phyloP scores from a whole-genome alignment of 1,284 basidiomycete genomes.

The Boletus sp. region DNA sequence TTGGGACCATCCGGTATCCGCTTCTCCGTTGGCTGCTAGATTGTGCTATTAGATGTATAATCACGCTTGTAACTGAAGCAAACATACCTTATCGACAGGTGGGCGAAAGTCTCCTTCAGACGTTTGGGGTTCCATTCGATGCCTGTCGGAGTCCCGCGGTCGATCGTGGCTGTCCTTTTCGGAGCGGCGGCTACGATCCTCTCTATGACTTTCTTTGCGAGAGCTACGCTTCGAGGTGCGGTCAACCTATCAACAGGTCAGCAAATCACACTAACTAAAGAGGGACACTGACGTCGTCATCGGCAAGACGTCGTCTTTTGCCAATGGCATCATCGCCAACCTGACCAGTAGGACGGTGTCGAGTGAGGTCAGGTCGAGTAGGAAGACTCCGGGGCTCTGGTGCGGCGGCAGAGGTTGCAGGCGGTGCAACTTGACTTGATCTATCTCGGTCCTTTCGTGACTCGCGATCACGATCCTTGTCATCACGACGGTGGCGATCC shows the following conservation, averaged over 20 bases:
- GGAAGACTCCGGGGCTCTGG: conserved; percentile 53
- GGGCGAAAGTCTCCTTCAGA: conserved; percentile 44
- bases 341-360: conserved; percentile 46
- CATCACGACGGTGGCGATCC: conserved; percentile 35
- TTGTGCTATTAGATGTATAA: conserved; percentile 6
- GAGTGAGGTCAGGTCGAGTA: conserved; percentile 52
- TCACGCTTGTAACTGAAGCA: background rate
- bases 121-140: conserved; percentile 59
- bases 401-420: conserved; percentile 23
- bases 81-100: conserved; percentile 55
- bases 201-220: conserved; percentile 69
- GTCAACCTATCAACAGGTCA: conserved; percentile 48
- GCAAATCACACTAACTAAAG: conserved; percentile 8
- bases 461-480: conserved; percentile 41
- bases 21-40: conserved; percentile 47
- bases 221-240: conserved; percentile 68
- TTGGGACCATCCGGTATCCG: conserved; percentile 56
- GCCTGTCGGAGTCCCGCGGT: conserved; percentile 61
- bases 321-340: conserved; percentile 55
- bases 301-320: conserved; percentile 60
- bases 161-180: conserved; percentile 69
- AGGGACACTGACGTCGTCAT: conserved; percentile 54
- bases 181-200: conserved; percentile 62
- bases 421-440: conserved; percentile 33
- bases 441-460: conserved; percentile 51